Conservation (phyloP, 169 alveolate species). For the Plasmodium berghei region DNA sequence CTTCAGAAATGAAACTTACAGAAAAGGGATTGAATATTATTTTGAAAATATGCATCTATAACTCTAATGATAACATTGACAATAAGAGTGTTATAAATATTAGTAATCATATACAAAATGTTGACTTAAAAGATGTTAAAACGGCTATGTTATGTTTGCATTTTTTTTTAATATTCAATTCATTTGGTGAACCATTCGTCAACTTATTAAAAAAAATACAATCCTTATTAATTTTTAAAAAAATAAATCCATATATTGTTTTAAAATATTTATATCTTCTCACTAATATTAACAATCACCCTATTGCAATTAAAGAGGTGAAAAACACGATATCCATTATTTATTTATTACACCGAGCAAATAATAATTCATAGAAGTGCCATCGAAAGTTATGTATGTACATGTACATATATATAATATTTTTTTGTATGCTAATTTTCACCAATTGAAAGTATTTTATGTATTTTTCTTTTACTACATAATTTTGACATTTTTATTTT, state of each 20-base stretch:
- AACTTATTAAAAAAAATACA: constrained; percentile 51
- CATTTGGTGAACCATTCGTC: constrained; percentile 49
- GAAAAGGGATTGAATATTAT: constrained; percentile 50
- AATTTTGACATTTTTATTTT: no score
- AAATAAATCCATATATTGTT: constrained; percentile 36
- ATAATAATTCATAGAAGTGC: neutral
- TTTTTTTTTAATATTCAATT: constrained; percentile 40
- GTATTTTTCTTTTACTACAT: no score
- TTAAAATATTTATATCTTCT: constrained; percentile 20
- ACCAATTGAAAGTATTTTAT: no score
- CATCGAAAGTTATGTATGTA: no score
- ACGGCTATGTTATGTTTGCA: constrained; percentile 37
- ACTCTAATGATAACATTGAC: constrained; percentile 4
- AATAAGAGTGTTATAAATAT: constrained; percentile 4
- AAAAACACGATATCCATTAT: constrained; percentile 33
- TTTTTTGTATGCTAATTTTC: no score
- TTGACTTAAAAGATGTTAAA: constrained; percentile 37
- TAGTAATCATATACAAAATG: constrained; percentile 25
- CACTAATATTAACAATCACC: constrained; percentile 15
- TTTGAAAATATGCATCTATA: constrained; percentile 17
- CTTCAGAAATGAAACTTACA: constrained; percentile 14
- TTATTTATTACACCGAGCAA: constrained; percentile 16
- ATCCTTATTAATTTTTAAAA: constrained; percentile 44
- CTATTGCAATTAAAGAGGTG: constrained; percentile 34
- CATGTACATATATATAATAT: no score